Evolutionary conservation across 306 rosid genomes (phyloP).

Genomic region (Prinsepia uniflora): DNA sequence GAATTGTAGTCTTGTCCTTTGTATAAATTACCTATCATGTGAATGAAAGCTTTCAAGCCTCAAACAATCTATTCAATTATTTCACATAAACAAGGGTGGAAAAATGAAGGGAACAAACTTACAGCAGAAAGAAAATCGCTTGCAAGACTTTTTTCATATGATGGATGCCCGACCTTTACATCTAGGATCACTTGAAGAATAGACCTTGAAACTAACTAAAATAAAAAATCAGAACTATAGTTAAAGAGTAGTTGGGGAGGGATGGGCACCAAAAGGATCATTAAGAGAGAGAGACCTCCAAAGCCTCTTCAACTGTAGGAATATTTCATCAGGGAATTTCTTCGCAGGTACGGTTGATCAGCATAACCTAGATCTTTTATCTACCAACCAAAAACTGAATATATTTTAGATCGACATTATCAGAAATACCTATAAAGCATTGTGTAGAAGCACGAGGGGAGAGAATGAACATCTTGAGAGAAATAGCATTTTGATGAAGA

Average conservation of each 20-base stretch:
- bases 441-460: no score
- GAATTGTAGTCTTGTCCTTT: no score
- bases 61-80: no score
- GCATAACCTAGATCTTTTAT: conserved; percentile 54
- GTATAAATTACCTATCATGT: no score
- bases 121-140: no score
- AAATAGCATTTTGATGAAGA: no score
- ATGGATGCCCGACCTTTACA: conserved; percentile 52
- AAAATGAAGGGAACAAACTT: no score
- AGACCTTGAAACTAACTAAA: conserved; percentile 57
- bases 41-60: no score
- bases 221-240: conserved; percentile 22
- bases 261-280: conserved; percentile 1
- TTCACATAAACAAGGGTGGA: no score
- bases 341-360: conserved; percentile 33
- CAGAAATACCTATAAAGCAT: not conserved
- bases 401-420: conserved; percentile 33
- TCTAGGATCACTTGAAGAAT: conserved; percentile 72
- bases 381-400: conserved; percentile 47
- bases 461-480: no score
- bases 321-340: conserved; percentile 45
- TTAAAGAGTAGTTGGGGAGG: conserved; percentile 7
- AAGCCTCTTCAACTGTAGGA: conserved; percentile 72
- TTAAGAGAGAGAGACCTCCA: conserved; percentile 41
- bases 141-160: no score